phyloP scores from a whole-genome alignment of 169 alveolate genomes.

The Eimeria tenella region DNA sequence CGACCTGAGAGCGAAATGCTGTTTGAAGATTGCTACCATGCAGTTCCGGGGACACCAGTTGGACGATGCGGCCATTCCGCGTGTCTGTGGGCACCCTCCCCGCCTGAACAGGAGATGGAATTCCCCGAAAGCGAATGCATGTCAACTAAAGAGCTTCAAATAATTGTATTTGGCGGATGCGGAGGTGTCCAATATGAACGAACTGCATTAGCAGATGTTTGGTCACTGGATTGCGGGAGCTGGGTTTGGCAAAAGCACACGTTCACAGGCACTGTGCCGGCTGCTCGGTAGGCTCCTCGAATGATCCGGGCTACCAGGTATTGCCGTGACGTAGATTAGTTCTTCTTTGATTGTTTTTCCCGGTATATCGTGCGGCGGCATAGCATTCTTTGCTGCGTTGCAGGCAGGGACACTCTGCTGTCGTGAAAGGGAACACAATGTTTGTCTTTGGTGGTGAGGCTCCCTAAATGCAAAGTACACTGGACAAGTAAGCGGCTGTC shows the following conservation, averaged over 20 bases:
- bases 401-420: conserved; percentile 73
- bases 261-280: conserved; percentile 91
- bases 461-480: neutral
- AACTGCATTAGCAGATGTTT: conserved; percentile 92
- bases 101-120: neutral
- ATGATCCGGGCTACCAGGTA: neutral
- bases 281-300: conserved; percentile 82
- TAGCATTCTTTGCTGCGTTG: neutral
- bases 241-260: conserved; percentile 90
- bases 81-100: conserved; percentile 33
- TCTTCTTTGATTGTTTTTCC: too few relatives aligned
- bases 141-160: conserved; percentile 27
- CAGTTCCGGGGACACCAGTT: neutral
- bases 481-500: neutral
- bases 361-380: too few relatives aligned
- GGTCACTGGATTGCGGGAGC: conserved; percentile 90
- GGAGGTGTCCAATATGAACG: conserved; percentile 93
- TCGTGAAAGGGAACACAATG: conserved; percentile 60
- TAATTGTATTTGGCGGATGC: conserved; percentile 90
- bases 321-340: too few relatives aligned
- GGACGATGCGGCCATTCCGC: conserved; percentile 50
- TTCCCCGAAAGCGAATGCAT: conserved; percentile 2
- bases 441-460: conserved; percentile 68
- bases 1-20: neutral
- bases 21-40: neutral